Evolutionary conservation across 2,329 filamentous ascomycete species (phyloP), one percentile per base, ranked within the genome.

Genomic region (Aspergillus oerlinghausenensis): DNA sequence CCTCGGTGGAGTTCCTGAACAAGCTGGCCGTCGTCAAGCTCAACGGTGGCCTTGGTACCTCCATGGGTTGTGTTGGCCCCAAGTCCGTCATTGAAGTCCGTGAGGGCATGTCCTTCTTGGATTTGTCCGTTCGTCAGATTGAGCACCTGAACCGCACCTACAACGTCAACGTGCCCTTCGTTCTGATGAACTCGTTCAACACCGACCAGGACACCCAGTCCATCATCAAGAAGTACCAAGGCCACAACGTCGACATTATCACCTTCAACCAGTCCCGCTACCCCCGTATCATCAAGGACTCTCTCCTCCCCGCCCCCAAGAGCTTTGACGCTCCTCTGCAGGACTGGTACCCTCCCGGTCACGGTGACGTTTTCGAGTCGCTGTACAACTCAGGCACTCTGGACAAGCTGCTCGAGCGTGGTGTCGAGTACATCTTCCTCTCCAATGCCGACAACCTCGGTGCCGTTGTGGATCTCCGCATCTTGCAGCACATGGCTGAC

Each of bases 161-260:
- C 82, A 85, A 89, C 68, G 91, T 95, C 77, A 97, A 97, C 75
- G 94, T 99, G 35, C 94, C 94, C 50, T 97, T 99, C 78, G 87
- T 99, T 66, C 88, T 99, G 69, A 99, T 99, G 94, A 99, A 99
- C 88, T 97, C 94, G 55, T 99, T 99, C 89, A 99, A 99, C 86
- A 99, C 94, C 75, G 92, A 99, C 76, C 86, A 93, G 70, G 94
- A 99, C 74, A 99, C 94, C 52, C 92, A 92, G 62, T 92, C 91
- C 79, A 99, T 99, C 80, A 99, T 99, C 83, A 99, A 99, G 87
- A 99, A 99, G 84, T 99, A 97, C 80, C 93, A 99, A 82, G 94
- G 94, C 63, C 94, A 99, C 86, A 97, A 97, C 76, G 95, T 99
- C 72, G 94, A 99, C 75, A 97, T 99, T 76, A 84, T 97, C 75